Evolutionary conservation across 2,329 filamentous ascomycete species (phyloP), one percentile per base, ranked within the genome.

Genomic region (Paracamarosporium sp.): DNA sequence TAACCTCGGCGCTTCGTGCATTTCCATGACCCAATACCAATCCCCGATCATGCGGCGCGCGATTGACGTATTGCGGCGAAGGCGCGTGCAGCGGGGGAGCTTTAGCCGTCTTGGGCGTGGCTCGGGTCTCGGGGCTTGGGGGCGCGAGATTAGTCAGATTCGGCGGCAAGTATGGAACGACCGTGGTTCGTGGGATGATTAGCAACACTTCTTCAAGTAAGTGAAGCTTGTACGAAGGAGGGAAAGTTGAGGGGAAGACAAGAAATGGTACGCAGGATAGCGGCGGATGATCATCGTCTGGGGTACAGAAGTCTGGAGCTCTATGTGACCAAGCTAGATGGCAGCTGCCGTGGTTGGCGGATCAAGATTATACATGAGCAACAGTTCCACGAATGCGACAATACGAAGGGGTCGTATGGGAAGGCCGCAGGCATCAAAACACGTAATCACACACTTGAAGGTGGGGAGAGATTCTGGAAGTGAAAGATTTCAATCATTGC

Each of bases 141-240:
- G 22, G n/a, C 27, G 25, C 52, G 52, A 53, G 35, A 27, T 60
- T 56, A 55, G 48, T 54, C 47, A 59, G n/a, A n/a, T n/a, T n/a
- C n/a, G n/a, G n/a, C 6, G 35, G 8, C 33, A 9, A 25, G 8
- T 28, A 28, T 38, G 13, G 12, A 17, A 38, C 13, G 2, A 40
- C 28, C 13, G 15, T 40, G 47, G 31, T 38, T 50, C 24, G 47
- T 12, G 3, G 17, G 12, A 28, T 17, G 25, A 6, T 11, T 28
- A 15, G 43, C 27, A 45, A 17, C 15, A 28, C 7, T 7, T 31
- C 15, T 28, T 31, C 2, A 13, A 40, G 25, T 24, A 36, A 33
- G 47, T 15, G 35, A 22, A 17, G 13, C 38, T 52, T 20, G 30
- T 38, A 38, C 41, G 48, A 52, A 52, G 41, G 46, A 25, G 8